A percentile compares a stretch with the other conserved stretches of the same genome.
phyloP scores from a whole-genome alignment of 768 basidiomycete genomes.

The Boletus edulis region DNA sequence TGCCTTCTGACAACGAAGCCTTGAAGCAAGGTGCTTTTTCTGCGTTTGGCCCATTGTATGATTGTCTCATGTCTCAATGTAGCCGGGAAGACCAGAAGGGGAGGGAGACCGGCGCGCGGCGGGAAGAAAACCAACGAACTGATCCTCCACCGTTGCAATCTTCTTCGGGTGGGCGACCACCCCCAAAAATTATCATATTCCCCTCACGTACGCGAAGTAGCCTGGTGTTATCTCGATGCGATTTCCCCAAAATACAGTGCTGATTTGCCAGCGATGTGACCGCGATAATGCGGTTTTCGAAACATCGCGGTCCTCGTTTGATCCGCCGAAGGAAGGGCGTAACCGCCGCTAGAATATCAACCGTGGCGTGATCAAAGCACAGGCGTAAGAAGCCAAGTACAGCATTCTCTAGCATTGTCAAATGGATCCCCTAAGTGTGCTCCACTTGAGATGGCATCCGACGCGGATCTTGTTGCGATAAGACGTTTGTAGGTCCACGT shows the following conservation, averaged over 20 bases:
- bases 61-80: slow-evolving; percentile 8
- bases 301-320: not conserved
- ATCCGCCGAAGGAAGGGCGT: slow-evolving; percentile 12
- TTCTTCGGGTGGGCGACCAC: slow-evolving; percentile 1
- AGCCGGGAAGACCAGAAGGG: not conserved
- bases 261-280: slow-evolving; percentile 8
- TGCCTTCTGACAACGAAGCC: slow-evolving; percentile 22
- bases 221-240: slow-evolving; percentile 17
- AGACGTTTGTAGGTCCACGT: slow-evolving; percentile 18
- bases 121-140: not conserved
- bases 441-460: not conserved
- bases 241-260: not conserved
- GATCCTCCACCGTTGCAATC: slow-evolving; percentile 1
- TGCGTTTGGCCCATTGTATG: not conserved
- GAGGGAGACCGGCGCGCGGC: not conserved
- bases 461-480: slow-evolving; percentile 15
- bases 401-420: not conserved
- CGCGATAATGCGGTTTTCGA: slow-evolving; percentile 2
- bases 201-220: slow-evolving; percentile 4
- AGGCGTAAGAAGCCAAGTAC: not conserved
- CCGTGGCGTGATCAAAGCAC: not conserved
- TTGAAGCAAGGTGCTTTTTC: slow-evolving; percentile 11
- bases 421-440: not conserved
- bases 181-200: slow-evolving; percentile 1
- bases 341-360: not conserved